Evolutionary conservation across 257 asterid species (phyloP).

Genomic region (Ehretia macrophylla): DNA sequence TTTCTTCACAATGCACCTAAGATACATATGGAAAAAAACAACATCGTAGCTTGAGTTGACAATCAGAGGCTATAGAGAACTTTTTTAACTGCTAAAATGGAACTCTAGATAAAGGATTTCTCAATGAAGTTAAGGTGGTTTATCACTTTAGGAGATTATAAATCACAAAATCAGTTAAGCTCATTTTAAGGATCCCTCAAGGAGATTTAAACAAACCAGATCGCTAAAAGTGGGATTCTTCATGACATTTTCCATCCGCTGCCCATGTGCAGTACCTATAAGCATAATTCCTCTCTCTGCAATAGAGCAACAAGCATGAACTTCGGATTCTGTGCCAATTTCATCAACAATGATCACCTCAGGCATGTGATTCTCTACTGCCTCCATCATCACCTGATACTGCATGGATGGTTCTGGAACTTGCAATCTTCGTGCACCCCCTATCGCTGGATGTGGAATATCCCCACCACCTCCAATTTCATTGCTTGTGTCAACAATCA

Average conservation of each 20-base stretch:
- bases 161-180: neutral
- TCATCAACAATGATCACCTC: slow-evolving; percentile 81
- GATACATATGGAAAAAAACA: no score
- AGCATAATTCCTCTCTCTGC: slow-evolving; percentile 91
- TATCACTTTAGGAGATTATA: neutral
- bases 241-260: slow-evolving; percentile 54
- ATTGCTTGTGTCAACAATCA: slow-evolving; percentile 75
- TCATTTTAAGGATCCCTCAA: slow-evolving; percentile 1
- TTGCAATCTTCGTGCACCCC: slow-evolving; percentile 73
- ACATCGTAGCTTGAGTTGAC: no score
- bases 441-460: slow-evolving; percentile 77
- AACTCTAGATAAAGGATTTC: neutral
- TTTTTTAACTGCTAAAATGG: no score
- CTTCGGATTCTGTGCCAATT: slow-evolving; percentile 76
- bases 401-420: slow-evolving; percentile 67
- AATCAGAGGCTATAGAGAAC: no score
- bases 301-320: slow-evolving; percentile 69
- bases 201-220: slow-evolving; percentile 46
- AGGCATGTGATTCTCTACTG: slow-evolving; percentile 89
- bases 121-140: neutral
- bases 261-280: slow-evolving; percentile 82
- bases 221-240: slow-evolving; percentile 58
- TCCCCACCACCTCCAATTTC: slow-evolving; percentile 89
- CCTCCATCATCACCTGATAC: slow-evolving; percentile 77
- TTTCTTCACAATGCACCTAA: no score